Base-by-base conservation (phyloP, 2,329 filamentous ascomycete genomes). In the Pseudopithomyces maydicus region DNA sequence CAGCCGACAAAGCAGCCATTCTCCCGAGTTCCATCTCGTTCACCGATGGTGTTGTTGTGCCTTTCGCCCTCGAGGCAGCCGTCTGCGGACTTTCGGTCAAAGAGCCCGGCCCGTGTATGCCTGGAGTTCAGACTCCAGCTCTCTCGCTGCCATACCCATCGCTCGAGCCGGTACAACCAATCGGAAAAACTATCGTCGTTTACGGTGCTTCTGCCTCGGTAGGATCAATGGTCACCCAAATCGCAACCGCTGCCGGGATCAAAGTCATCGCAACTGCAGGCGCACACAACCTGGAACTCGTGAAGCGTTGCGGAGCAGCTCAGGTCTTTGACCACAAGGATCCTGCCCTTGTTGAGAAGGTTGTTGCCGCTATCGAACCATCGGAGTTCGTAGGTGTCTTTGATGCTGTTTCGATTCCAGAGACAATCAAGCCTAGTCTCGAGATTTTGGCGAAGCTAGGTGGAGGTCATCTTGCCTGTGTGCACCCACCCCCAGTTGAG, bases 151-250 rank as follows among this genome's bases (percentile, higher is more conserved):
- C 74, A 1, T 69, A 68, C 35, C 78, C 78, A 1, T 74, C 71
- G 54, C 45, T 78, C 67, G 6, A 55, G 22, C 4, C 65, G 61
- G 43, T 44, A 26, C 26, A 47, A 3, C 62, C 63, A 3, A 43
- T 55, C 2, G 67, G 66, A 51, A 78, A 79, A 60, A 70, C 72
- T 4, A 59, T 80, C 22, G 58, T 84, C 8, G 66, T 84, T 6
- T 83, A 80, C 76, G 82, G 82, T 6, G 84, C 81, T 0, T 77
- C 79, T 3, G 63, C 67, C 23, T 70, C 66, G 5, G 62, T 79
- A 15, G 67, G 81, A 5, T 77, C 78, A 20, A 72, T 68, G 14
- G 76, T 74, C 0, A 76, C 80, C 20, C 79, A 81, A 54, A 54
- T 80, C 1, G 78, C 77, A 0, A 69, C 62, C 1, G 73, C 75